Evolutionary conservation across 371 early-diverging fungal species (phyloP).

Genomic region (Smittium mucronatum): DNA sequence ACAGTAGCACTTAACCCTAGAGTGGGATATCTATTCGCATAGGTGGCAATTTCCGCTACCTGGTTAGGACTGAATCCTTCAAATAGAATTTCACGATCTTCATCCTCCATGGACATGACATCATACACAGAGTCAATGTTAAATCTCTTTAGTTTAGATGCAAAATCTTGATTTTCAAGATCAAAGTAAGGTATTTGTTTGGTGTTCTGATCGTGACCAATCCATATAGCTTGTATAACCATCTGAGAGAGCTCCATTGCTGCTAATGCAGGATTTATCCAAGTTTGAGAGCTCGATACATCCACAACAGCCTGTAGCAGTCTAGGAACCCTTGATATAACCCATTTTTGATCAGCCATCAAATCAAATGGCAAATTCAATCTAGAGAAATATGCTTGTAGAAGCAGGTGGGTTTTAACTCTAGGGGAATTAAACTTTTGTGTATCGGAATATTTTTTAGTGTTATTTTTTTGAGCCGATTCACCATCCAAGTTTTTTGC

Average conservation of each 20-base stretch:
- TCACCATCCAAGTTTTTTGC: neutral
- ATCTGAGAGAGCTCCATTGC: slow-evolving; percentile 95
- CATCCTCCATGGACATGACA: slow-evolving; percentile 83
- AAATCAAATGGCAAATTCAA: slow-evolving; percentile 80
- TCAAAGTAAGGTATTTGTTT: slow-evolving; percentile 84
- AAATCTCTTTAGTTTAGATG: slow-evolving; percentile 48
- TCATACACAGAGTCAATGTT: slow-evolving; percentile 83
- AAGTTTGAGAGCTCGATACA: slow-evolving; percentile 83
- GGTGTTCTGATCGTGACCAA: slow-evolving; percentile 51
- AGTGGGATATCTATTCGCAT: slow-evolving; percentile 87
- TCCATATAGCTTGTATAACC: slow-evolving; percentile 95
- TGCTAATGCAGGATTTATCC: slow-evolving; percentile 78
- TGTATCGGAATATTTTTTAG: slow-evolving; percentile 14
- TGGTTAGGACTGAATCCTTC: slow-evolving; percentile 40
- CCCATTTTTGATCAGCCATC: slow-evolving; percentile 65
- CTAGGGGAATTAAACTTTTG: slow-evolving; percentile 57
- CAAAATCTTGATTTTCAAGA: slow-evolving; percentile 29
- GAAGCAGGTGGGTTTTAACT: slow-evolving; percentile 74
- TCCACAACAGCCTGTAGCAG: slow-evolving; percentile 90
- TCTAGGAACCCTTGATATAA: slow-evolving; percentile 42
- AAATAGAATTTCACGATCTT: slow-evolving; percentile 57
- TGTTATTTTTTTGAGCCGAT: slow-evolving; percentile 12
- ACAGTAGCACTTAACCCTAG: slow-evolving; percentile 55
- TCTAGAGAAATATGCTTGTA: slow-evolving; percentile 92
- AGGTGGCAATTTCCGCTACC: slow-evolving; percentile 70